Evolutionary conservation across 1,139 yeast species (phyloP), one percentile per base, ranked within the genome.

Genomic region (Candida sp.): DNA sequence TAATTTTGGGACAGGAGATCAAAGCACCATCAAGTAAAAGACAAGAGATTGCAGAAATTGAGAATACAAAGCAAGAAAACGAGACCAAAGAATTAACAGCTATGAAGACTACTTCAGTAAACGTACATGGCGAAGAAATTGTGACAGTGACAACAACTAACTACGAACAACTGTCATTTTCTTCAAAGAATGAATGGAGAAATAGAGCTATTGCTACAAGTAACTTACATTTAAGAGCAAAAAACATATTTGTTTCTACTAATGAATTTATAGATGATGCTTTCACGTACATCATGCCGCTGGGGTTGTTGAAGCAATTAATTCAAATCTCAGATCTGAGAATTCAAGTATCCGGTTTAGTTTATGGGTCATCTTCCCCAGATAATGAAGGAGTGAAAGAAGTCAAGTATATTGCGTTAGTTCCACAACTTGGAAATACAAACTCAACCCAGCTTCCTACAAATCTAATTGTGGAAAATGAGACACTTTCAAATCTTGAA

Each of bases 91-190:
- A 79, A 51, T 66, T 84, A 30, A 83, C 95, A 0, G 96, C 97
- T 0, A 75, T 87, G 55, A 91, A 89, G 55, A 82, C 96, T 1
- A 84, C 84, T 44, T 87, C 96, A 0, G 83, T 85, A 23, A 95
- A 90, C 58, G 96, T 89, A 2, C 97, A 91, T 56, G 99, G 99
- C 33, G 99, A 93, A 58, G 95, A 91, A 55, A 91, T 95, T 56
- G 84, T 87, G 34, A 95, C 96, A 0, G 96, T 93, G 21, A 90
- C 98, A 0, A 90, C 99, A 0, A 82, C 95, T 21, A 82, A 82
- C 52, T 91, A 87, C 58, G 99, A 90, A 57, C 95, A 89, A 54
- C 85, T 82, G 68, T 68, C 84, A 3, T 93, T 93, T 58, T 75
- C 84, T 36, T 88, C 97, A 3, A 84, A 83, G 60, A 84, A 90